A percentile compares a stretch with the other conserved stretches of the same genome.
Evolutionary conservation across 352 stramenopile genomes (phyloP).

Genomic region (Globisporangium carolinianum): DNA sequence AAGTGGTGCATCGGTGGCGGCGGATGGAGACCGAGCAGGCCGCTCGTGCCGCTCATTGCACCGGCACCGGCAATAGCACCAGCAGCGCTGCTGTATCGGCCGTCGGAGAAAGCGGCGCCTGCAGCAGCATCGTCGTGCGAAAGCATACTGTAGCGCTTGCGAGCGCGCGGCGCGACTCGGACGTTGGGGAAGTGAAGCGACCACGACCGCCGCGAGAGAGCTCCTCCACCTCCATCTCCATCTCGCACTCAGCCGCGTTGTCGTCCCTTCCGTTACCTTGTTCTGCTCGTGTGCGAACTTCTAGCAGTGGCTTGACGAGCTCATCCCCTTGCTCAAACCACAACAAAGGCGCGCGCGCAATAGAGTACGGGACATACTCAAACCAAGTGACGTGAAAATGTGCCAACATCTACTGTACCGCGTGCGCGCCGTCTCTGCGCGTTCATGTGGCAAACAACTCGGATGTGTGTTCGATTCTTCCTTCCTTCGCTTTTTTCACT

Average conservation of each 20-base stretch:
- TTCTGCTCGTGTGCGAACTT: neutral
- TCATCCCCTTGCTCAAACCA: neutral
- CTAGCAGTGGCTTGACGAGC: neutral
- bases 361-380: neutral
- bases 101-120: neutral
- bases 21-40: neutral
- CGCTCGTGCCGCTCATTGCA: neutral
- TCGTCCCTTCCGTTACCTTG: no score
- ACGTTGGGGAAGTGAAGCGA: neutral
- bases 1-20: neutral
- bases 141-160: neutral
- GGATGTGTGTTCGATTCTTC: neutral
- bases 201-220: no score
- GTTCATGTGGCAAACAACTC: neutral
- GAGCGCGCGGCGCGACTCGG: no score
- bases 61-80: neutral
- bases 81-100: neutral
- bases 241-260: no score
- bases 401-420: neutral
- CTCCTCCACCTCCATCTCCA: no score
- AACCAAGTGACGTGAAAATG: neutral
- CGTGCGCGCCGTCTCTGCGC: no score
- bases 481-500: neutral
- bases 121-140: neutral
- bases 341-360: neutral